Conservation (phyloP, 108 stramenopile species). For the Epipyxis sp. region DNA sequence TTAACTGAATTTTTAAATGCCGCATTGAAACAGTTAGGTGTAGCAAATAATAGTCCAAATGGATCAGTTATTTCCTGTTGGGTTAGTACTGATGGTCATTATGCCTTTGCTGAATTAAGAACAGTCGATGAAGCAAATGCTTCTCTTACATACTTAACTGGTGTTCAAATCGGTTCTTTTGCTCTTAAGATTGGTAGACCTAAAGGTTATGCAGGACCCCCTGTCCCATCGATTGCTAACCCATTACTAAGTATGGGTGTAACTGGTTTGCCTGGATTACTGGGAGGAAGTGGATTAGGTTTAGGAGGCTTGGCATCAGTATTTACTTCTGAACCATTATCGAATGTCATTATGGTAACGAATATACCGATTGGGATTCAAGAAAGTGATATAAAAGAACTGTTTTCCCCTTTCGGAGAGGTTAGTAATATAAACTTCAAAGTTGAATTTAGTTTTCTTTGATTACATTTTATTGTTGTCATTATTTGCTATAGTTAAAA, state of each 20-base stretch:
- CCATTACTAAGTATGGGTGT: not conserved
- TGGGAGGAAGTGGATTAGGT: not conserved
- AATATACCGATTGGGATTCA: conserved; percentile 21
- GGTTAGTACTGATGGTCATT: conserved; percentile 34
- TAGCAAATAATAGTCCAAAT: not conserved
- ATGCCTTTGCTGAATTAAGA: conserved; percentile 33
- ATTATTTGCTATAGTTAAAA: conserved; percentile 4
- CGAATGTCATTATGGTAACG: conserved; percentile 31
- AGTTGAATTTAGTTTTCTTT: not conserved
- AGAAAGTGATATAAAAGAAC: conserved; percentile 35
- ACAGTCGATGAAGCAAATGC: conserved; percentile 21
- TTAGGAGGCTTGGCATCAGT: not conserved
- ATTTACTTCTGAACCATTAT: not conserved
- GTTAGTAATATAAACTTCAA: not conserved
- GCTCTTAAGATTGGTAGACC: conserved; percentile 34
- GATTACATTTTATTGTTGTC: not conserved
- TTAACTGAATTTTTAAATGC: conserved; percentile 34
- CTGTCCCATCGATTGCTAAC: not conserved
- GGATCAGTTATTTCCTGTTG: conserved; percentile 1
- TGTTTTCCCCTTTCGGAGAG: conserved; percentile 33
- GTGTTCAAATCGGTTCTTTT: not conserved
- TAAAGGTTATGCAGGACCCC: conserved; percentile 4
- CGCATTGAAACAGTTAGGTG: conserved; percentile 35
- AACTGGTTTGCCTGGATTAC: not conserved
- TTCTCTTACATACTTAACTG: conserved; percentile 16